Conservation (phyloP, 768 basidiomycete genomes). For the Lactarius psammicola region DNA sequence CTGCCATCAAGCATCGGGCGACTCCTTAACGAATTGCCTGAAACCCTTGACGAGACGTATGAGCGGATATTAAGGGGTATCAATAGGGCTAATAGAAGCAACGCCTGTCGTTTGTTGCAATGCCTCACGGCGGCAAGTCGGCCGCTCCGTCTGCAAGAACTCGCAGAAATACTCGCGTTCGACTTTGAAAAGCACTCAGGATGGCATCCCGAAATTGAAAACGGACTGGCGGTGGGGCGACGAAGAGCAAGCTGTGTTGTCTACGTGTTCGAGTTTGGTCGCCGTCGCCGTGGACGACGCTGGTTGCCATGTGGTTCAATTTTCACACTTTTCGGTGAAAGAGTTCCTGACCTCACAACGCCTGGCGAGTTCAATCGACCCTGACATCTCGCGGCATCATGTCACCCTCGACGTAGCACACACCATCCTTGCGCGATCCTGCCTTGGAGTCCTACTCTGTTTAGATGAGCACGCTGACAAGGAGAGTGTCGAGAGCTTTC, state of each 20-base stretch:
- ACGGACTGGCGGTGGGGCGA: neutral
- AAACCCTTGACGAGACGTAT: neutral
- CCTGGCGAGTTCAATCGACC: neutral
- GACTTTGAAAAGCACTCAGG: neutral
- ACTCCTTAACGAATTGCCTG: neutral
- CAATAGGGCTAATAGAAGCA: too few relatives aligned
- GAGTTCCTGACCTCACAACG: neutral
- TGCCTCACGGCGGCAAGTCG: neutral
- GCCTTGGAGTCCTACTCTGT: neutral
- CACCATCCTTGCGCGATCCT: neutral
- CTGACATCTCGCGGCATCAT: neutral
- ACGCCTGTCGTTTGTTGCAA: neutral
- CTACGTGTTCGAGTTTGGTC: neutral
- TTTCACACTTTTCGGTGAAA: conserved; percentile 11
- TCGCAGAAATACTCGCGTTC: neutral
- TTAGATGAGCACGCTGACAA: neutral
- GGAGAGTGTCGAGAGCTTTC: neutral
- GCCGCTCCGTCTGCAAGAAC: neutral
- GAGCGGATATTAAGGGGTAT: neutral
- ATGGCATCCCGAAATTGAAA: neutral
- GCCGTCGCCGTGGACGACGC: too few relatives aligned
- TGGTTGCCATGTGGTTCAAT: neutral
- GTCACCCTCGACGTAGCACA: neutral
- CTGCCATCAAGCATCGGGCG: neutral
- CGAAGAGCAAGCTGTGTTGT: neutral